Percentiles rank a stretch among this genome's conserved stretches.
These are phyloP conservation scores for Crithidia mellificae DNA, from an alignment of 208 protist genomes.

Conservation along the genomic window DNA sequence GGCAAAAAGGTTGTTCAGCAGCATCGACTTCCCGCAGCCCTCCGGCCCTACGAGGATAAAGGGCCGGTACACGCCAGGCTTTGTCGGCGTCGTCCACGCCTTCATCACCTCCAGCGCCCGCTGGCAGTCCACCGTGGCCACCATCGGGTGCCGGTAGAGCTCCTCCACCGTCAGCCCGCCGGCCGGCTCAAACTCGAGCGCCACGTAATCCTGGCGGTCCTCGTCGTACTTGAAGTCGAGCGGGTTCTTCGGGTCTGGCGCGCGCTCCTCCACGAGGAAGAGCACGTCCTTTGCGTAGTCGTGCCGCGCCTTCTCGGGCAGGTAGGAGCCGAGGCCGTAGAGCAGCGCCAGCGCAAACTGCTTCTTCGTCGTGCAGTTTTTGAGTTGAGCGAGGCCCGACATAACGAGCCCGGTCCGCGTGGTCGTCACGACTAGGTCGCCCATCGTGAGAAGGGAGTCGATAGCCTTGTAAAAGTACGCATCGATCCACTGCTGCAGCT, in stretches of 20 bases:
- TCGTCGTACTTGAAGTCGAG: slow-evolving; percentile 90
- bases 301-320: slow-evolving; percentile 70
- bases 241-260: slow-evolving; percentile 81
- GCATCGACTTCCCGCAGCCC: slow-evolving; percentile 96
- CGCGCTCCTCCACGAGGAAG: slow-evolving; percentile 78
- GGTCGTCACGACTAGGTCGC: slow-evolving; percentile 87
- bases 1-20: slow-evolving; percentile 91
- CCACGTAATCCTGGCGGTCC: slow-evolving; percentile 52
- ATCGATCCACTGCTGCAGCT: slow-evolving; percentile 88
- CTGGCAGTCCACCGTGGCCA: slow-evolving; percentile 95
- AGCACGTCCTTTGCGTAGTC: slow-evolving; percentile 93
- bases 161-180: slow-evolving; percentile 83
- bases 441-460: slow-evolving; percentile 76
- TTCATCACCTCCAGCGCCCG: slow-evolving; percentile 86
- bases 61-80: slow-evolving; percentile 81
- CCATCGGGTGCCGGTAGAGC: slow-evolving; percentile 86
- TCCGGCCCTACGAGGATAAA: slow-evolving; percentile 97
- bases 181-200: slow-evolving; percentile 78
- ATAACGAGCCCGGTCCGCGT: slow-evolving; percentile 93
- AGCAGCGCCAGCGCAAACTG: slow-evolving; percentile 92
- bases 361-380: slow-evolving; percentile 75
- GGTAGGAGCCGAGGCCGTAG: slow-evolving; percentile 94
- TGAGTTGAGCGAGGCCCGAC: slow-evolving; percentile 93
- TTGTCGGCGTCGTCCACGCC: slow-evolving; percentile 90
- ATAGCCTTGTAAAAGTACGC: slow-evolving; percentile 94